Evolutionary conservation across 2,329 filamentous ascomycete genomes (phyloP).

Genomic region (Cercospora berteroae): DNA sequence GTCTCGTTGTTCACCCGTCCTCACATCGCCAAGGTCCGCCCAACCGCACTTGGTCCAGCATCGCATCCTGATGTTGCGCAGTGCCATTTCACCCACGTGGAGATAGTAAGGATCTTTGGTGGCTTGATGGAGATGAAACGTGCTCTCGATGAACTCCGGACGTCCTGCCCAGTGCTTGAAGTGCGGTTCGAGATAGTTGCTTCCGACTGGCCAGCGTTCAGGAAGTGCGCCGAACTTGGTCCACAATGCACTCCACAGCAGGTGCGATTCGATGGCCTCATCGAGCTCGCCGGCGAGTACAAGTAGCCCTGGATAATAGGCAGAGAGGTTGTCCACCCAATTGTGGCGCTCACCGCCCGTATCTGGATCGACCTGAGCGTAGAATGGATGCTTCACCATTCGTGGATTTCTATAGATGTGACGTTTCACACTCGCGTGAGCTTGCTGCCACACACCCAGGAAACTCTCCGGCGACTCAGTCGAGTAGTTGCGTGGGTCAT

Average conservation of each 20-base stretch:
- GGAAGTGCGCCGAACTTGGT: constrained; percentile 90
- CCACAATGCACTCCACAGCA: constrained; percentile 92
- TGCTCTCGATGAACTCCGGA: constrained; percentile 95
- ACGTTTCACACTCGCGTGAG: constrained; percentile 81
- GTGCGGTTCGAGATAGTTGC: constrained; percentile 79
- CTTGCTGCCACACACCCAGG: constrained; percentile 76
- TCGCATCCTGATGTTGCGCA: constrained; percentile 80
- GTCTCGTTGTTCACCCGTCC: constrained; percentile 77
- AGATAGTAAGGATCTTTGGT: constrained; percentile 96
- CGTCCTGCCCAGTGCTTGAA: constrained; percentile 93
- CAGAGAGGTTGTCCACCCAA: constrained; percentile 95
- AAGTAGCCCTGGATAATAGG: constrained; percentile 89
- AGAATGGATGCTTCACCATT: constrained; percentile 81
- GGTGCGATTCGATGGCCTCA: constrained; percentile 83
- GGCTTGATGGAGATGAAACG: constrained; percentile 90
- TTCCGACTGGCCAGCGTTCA: constrained; percentile 70
- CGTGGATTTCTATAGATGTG: constrained; percentile 75
- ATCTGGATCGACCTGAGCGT: constrained; percentile 82
- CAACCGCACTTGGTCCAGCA: constrained; percentile 92
- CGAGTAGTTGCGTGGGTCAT: constrained; percentile 56
- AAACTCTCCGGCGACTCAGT: constrained; percentile 69
- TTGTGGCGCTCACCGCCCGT: constrained; percentile 85
- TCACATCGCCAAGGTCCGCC: constrained; percentile 68
- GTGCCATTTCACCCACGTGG: constrained; percentile 91
- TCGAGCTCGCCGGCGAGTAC: constrained; percentile 84